Evolutionary conservation across 257 asterid genomes (phyloP), one percentile per base, ranked within the genome.

Genomic region (Anisodus tanguticus): DNA sequence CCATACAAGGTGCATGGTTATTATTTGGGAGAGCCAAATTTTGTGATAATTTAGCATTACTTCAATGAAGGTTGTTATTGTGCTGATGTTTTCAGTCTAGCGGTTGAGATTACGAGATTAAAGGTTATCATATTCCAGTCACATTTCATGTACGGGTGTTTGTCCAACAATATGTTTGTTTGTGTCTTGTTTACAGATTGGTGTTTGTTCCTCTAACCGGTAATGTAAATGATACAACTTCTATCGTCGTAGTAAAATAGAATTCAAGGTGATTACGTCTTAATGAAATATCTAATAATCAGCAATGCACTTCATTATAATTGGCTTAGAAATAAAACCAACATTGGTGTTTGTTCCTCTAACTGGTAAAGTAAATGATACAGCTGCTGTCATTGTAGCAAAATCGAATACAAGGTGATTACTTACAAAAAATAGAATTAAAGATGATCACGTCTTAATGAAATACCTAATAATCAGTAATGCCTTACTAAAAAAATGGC

Each of bases 101-200:
- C 8, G 43, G 66, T 77, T 54, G 82, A 77, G 64, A 53, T 53
- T 9, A 53, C 15, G 49, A 12, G 9, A 77, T 31, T 51, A 71
- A 71, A 45, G 58, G 37, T 71, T 71, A 31, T 5, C 39, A 31
- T 72, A 45, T n/a, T 71, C 45, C 11, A 49, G 58, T 72, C 41
- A 45, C 58, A n/a, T 17, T 31, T 45, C 58, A 17, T n/a, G 0
- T 72, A 26, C 54, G 66, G 31, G 12, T 77, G 26, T 15, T 54
- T 77, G 66, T 54, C 43, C 82, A 77, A 26, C 47, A 77, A 54
- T 77, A 53, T 77, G 66, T 8, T 77, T 49, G 82, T 53, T 53
- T 77, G 9, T 77, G 66, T 8, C 82, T 31, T 15, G 31, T 53
- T 15, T 31, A 8, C 64, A 53, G 47, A 31, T 53, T 77, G 66